Evolutionary conservation across 192 early-diverging fungal species (phyloP).

Genomic region (Podila clonocystis): DNA sequence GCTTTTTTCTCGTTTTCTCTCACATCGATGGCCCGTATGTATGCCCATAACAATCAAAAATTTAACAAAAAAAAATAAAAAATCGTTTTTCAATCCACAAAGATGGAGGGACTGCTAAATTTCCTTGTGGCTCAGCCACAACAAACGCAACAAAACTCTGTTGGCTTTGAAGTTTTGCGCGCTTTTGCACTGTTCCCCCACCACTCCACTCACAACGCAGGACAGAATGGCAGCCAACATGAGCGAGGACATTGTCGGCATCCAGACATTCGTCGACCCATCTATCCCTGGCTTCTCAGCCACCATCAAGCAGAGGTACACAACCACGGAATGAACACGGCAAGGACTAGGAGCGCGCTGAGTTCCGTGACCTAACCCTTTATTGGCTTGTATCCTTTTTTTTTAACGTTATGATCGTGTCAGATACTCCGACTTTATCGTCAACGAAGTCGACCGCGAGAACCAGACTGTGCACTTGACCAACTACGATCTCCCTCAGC

Average conservation of each 20-base stretch:
- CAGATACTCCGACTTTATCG: slow-evolving; percentile 90
- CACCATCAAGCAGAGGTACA: slow-evolving; percentile 70
- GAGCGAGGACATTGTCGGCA: slow-evolving; percentile 75
- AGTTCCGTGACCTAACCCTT: no score
- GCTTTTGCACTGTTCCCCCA: neutral
- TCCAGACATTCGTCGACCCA: slow-evolving; percentile 62
- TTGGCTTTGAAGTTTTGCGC: no score
- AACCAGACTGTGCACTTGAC: slow-evolving; percentile 79
- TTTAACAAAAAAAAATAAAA: no score
- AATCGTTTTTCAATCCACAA: neutral
- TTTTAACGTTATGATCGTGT: neutral
- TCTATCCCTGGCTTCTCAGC: slow-evolving; percentile 62
- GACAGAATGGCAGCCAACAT: slow-evolving; percentile 11
- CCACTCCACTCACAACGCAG: neutral
- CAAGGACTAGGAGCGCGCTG: neutral
- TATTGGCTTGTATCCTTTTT: no score
- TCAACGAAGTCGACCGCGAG: slow-evolving; percentile 86
- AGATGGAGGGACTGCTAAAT: slow-evolving; percentile 8
- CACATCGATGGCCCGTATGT: no score
- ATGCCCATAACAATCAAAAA: neutral
- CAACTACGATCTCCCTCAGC: slow-evolving; percentile 19
- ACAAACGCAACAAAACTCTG: slow-evolving; percentile 1
- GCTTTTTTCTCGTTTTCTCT: neutral
- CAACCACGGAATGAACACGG: neutral
- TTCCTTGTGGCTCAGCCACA: neutral